Evolutionary conservation across 768 basidiomycete species (phyloP).

Genomic region (Ramaria rubella): DNA sequence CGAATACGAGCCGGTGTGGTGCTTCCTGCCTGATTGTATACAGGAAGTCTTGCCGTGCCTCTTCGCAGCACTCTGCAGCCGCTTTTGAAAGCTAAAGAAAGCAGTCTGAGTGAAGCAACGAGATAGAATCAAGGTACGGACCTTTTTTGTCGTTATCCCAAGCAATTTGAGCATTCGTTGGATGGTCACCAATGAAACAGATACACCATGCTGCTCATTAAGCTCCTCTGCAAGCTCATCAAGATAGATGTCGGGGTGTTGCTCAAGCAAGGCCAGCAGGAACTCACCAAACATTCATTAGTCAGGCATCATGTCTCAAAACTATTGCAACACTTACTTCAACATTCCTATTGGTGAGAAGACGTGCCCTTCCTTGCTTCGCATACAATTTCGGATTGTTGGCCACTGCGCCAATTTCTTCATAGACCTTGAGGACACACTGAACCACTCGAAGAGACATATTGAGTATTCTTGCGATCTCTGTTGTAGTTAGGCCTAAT

Average conservation of each 20-base stretch:
- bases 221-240: background rate
- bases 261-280: no score
- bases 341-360: background rate
- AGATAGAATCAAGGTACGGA: no score
- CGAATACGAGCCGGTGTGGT: background rate
- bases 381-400: background rate
- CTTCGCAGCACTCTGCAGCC: background rate
- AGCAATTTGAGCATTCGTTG: no score
- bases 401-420: background rate
- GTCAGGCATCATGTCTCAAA: background rate
- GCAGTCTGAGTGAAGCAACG: background rate
- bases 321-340: background rate
- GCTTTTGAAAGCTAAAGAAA: background rate
- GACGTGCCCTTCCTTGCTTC: no score
- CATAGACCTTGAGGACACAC: background rate
- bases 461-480: background rate
- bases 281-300: no score
- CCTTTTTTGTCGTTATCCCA: background rate
- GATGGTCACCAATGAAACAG: no score
- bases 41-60: background rate
- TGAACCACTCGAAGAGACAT: background rate
- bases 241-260: no score
- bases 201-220: background rate
- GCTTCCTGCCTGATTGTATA: background rate
- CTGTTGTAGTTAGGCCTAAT: background rate